A percentile compares a stretch with the other conserved stretches of the same genome.
Evolutionary conservation across 1,139 yeast genomes (phyloP).

Genomic region (Sugiyamaella pinicola): DNA sequence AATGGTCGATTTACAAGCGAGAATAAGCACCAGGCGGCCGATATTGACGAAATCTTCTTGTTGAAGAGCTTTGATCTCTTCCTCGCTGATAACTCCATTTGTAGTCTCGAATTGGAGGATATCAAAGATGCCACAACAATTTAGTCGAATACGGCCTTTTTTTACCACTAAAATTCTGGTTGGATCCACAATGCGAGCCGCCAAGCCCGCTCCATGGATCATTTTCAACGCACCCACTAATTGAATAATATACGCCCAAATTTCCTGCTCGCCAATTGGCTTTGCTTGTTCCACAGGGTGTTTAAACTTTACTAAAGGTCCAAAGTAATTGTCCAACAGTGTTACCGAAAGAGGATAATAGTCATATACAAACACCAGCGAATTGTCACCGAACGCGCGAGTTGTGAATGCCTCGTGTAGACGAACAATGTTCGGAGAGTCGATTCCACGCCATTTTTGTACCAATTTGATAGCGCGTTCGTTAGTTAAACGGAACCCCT

Average conservation of each 20-base stretch:
- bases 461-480: conserved; percentile 57
- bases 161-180: conserved; percentile 72
- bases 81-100: conserved; percentile 14
- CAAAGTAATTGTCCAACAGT: conserved; percentile 57
- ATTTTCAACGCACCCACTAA: conserved; percentile 59
- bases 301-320: conserved; percentile 35
- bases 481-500: conserved; percentile 59
- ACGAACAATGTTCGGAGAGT: conserved; percentile 61
- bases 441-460: conserved; percentile 53
- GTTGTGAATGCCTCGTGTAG: conserved; percentile 85
- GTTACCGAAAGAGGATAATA: conserved; percentile 68
- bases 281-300: conserved; percentile 22
- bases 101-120: conserved; percentile 52
- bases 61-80: conserved; percentile 47
- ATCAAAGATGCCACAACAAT: conserved; percentile 73
- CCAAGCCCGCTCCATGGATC: conserved; percentile 63
- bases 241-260: conserved; percentile 81
- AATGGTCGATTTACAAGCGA: conserved; percentile 46
- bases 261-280: conserved; percentile 57
- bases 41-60: conserved; percentile 56
- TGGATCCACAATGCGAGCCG: conserved; percentile 64
- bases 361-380: conserved; percentile 61
- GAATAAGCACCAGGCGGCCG: conserved; percentile 60
- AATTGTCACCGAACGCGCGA: conserved; percentile 78
- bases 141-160: conserved; percentile 68